These are phyloP conservation scores for Achaetomium macrosporum DNA, from an alignment of 2,329 filamentous ascomycete species.

Conservation along the genomic window DNA sequence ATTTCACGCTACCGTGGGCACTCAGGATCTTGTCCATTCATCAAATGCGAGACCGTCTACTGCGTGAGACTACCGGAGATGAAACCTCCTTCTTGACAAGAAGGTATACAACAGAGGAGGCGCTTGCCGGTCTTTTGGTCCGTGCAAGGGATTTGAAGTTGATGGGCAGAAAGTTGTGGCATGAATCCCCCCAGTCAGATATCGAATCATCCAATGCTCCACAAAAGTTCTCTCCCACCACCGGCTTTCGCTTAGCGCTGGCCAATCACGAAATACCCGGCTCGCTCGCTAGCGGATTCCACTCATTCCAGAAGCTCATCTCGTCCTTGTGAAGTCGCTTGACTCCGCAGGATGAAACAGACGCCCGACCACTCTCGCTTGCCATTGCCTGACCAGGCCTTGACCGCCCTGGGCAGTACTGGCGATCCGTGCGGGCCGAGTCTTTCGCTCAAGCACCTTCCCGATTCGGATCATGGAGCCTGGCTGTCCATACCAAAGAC, in stretches of 20 bases:
- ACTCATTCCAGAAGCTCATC: constrained; percentile 4
- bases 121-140: no score
- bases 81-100: no score
- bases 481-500: not conserved
- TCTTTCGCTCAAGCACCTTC: constrained; percentile 5
- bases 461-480: constrained; percentile 1
- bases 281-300: constrained; percentile 28
- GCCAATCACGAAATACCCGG: constrained; percentile 31
- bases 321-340: no score
- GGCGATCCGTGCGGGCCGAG: constrained; percentile 2
- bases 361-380: constrained; percentile 3
- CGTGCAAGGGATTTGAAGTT: no score
- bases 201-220: constrained; percentile 1
- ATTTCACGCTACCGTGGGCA: no score
- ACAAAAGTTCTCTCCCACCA: constrained; percentile 1
- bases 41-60: no score
- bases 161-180: not conserved
- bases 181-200: not conserved
- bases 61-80: no score
- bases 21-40: no score
- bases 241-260: constrained; percentile 29
- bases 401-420: not conserved
- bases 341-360: not conserved
- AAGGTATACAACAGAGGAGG: no score
- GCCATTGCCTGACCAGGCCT: constrained; percentile 9